Evolutionary conservation across 345 rosid genomes (phyloP).

Genomic region (Citrus mangshanensis): DNA sequence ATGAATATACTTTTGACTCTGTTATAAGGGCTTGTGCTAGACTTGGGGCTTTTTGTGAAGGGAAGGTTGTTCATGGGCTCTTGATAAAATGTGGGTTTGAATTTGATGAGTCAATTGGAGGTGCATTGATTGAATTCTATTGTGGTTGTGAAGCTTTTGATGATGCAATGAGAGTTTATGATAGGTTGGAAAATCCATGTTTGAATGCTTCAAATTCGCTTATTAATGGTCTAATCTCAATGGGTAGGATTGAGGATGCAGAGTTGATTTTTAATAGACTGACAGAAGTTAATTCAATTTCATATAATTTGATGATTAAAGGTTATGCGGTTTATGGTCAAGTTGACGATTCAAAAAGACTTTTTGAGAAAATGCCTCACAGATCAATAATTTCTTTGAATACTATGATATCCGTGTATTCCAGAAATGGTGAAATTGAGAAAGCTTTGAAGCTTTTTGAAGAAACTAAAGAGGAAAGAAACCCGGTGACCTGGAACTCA

Average conservation of each 20-base stretch:
- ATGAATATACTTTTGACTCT: slow-evolving; percentile 55
- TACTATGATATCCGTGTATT: slow-evolving; percentile 50
- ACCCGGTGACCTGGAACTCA: slow-evolving; percentile 61
- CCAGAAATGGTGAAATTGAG: slow-evolving; percentile 45
- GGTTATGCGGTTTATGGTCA: slow-evolving; percentile 44
- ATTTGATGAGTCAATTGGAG: slow-evolving; percentile 36
- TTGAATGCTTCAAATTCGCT: slow-evolving; percentile 40
- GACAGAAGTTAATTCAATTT: slow-evolving; percentile 25
- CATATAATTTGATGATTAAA: slow-evolving; percentile 51
- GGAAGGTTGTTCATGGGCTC: slow-evolving; percentile 44
- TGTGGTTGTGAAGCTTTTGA: slow-evolving; percentile 38
- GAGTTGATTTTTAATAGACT: slow-evolving; percentile 36
- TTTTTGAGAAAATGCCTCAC: slow-evolving; percentile 44
- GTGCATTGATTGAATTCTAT: slow-evolving; percentile 50
- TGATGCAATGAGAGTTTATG: slow-evolving; percentile 48
- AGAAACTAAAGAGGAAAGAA: slow-evolving; percentile 39
- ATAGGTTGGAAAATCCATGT: slow-evolving; percentile 27
- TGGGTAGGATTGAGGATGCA: slow-evolving; percentile 42
- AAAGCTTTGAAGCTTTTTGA: slow-evolving; percentile 50
- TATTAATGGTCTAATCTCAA: slow-evolving; percentile 31
- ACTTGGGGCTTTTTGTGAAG: slow-evolving; percentile 31
- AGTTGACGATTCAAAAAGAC: slow-evolving; percentile 37
- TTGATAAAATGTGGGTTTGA: slow-evolving; percentile 48
- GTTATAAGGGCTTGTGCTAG: slow-evolving; percentile 43
- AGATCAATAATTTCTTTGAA: slow-evolving; percentile 43